Evolutionary conservation across 345 rosid genomes (phyloP), one percentile per base, ranked within the genome.

Genomic region (Chamaenerion angustifolium): DNA sequence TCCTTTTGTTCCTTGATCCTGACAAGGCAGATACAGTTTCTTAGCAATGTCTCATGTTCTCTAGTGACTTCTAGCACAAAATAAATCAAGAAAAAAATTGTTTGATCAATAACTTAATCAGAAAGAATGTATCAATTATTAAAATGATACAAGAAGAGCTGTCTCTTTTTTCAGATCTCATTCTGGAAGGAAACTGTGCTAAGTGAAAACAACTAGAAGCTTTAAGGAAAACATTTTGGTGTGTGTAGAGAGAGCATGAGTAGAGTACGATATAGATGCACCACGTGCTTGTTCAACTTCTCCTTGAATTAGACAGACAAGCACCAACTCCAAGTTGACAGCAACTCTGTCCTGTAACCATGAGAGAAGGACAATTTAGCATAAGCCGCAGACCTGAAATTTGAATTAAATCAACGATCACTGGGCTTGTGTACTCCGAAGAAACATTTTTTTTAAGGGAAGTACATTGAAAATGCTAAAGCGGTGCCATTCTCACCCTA

Each of bases 311-410:
- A 86, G 62, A 49, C 63, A 68, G 60, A 71, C 78, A 49, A 79
- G 64, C 46, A 86, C 76, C 52, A 70, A 78, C 75, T 86, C 92
- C 71, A 76, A 65, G 61, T 77, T 75, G 64, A 90, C 78, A 61
- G 58, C 51, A 57, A 73, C 63, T 49, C 57, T 65, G 48, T 71
- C 85, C 95, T 83, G 83, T 53, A 65, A 61, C 1, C 11, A 31
- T 23, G 23, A 4, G 7, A 46, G 8, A 31, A 10, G n/a, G 15
- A 43, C 14, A 16, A 42, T 48, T 11, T 12, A 54, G 10, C 12
- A n/a, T 15, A 14, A 21, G n/a, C 8, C 14, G 40, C 6, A 43
- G 18, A 13, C 17, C 47, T 1, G 49, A 13, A 2, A 37, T 31
- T 31, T 31, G 5, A 8, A 31, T 1, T 31, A 49, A 49, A 49